A percentile compares a stretch with the other conserved stretches of the same genome.
phyloP scores from a whole-genome alignment of 2,329 filamentous ascomycete genomes.

The Aspergillus transmontanensis region DNA sequence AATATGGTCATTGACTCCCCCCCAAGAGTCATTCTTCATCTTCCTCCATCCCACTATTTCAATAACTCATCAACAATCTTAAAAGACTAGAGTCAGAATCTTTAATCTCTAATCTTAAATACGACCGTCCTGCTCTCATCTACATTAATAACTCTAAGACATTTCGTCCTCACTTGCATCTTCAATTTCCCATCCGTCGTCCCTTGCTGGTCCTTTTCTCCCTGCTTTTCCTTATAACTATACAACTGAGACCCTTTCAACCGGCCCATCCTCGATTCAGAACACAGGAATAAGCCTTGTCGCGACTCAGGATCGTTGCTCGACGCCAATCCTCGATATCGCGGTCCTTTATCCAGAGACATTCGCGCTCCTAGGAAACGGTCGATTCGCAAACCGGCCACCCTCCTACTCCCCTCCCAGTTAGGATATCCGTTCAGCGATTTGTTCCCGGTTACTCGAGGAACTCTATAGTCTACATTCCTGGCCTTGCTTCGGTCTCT shows the following conservation, averaged over 20 bases:
- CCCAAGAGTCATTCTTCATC: neutral
- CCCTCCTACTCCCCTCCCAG: conserved; percentile 4
- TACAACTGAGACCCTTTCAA: conserved; percentile 21
- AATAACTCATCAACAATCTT: neutral
- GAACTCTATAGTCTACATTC: conserved; percentile 44
- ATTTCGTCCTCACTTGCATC: conserved; percentile 19
- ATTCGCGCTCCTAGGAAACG: conserved; percentile 25
- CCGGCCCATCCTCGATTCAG: conserved; percentile 9
- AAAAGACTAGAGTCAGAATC: conserved; percentile 4
- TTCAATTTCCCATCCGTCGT: conserved; percentile 17
- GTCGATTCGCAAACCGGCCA: conserved; percentile 5
- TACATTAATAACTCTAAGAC: conserved; percentile 22
- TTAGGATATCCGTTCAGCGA: conserved; percentile 8
- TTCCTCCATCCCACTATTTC: neutral
- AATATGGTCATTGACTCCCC: conserved; percentile 2
- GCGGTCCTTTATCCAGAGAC: conserved; percentile 23
- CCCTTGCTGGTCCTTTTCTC: conserved; percentile 23
- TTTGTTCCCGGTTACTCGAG: conserved; percentile 37
- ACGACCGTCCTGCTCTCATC: conserved; percentile 11
- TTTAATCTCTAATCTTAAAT: conserved; percentile 4
- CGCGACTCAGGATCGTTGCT: conserved; percentile 23
- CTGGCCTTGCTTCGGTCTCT: conserved; percentile 41
- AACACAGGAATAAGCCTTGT: conserved; percentile 13
- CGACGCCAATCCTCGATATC: conserved; percentile 14
- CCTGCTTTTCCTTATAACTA: conserved; percentile 20